phyloP scores from a whole-genome alignment of 345 rosid species.

The Durio zibethinus region DNA sequence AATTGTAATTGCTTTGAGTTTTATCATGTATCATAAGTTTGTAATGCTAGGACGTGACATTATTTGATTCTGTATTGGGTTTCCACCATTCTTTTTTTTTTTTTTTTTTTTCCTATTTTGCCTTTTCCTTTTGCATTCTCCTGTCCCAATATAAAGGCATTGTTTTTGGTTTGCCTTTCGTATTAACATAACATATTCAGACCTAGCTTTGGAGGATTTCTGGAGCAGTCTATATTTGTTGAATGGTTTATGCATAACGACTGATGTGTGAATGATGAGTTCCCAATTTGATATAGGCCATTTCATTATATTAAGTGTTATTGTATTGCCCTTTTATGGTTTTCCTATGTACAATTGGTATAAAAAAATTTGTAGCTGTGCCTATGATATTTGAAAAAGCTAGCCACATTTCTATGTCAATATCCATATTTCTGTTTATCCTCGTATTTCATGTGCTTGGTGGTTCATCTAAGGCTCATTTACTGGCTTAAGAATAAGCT shows the following conservation, averaged over 20 bases:
- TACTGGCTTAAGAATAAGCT: too few species aligned
- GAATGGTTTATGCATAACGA: neutral
- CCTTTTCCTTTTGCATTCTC: neutral
- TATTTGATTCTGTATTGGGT: constrained; percentile 20
- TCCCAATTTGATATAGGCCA: neutral
- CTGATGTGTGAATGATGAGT: neutral
- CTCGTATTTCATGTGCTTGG: too few species aligned
- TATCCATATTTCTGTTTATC: too few species aligned
- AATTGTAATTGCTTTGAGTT: constrained; percentile 43
- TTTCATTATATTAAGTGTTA: too few species aligned
- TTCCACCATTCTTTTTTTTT: constrained; percentile 15
- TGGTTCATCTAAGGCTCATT: too few species aligned
- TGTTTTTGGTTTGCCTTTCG: constrained; percentile 36
- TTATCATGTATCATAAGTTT: constrained; percentile 35
- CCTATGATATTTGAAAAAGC: too few species aligned
- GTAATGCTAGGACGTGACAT: constrained; percentile 27
- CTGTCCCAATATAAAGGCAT: constrained; percentile 30
- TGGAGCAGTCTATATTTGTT: neutral
- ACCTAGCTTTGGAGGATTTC: neutral
- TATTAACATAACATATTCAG: constrained; percentile 24
- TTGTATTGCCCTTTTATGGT: too few species aligned
- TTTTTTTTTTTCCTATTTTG: neutral
- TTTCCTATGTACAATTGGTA: too few species aligned
- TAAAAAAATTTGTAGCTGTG: too few species aligned
- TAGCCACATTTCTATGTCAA: too few species aligned